Conservation (phyloP, 495 filamentous ascomycete species). For the Aspergillus homomorphus region DNA sequence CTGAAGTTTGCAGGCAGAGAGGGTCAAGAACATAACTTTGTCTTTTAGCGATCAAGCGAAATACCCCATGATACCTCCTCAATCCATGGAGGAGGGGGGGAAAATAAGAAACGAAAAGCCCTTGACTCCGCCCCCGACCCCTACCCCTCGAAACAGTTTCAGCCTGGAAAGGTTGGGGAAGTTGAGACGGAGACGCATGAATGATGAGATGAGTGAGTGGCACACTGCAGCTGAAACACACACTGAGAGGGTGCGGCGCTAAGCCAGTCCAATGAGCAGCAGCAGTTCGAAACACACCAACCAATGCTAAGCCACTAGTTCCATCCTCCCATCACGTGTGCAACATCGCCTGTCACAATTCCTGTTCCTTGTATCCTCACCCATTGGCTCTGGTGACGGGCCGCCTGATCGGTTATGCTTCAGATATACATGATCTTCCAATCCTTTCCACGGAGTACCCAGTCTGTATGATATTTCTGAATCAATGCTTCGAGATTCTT, state of each 20-base stretch:
- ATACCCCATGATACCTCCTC: too few species aligned
- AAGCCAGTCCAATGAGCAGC: slow-evolving; percentile 11
- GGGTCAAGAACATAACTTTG: not conserved
- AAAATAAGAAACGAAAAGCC: not conserved
- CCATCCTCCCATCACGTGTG: slow-evolving; percentile 11
- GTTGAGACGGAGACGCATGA: not conserved
- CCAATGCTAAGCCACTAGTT: slow-evolving; percentile 12
- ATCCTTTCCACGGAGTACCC: too few species aligned
- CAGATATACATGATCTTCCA: not conserved
- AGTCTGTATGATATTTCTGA: too few species aligned
- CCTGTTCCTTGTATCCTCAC: not conserved
- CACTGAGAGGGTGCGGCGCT: slow-evolving; percentile 18
- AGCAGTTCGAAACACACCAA: slow-evolving; percentile 21
- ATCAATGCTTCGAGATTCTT: too few species aligned
- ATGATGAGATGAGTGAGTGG: not conserved
- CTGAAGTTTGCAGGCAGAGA: not conserved
- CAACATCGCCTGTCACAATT: slow-evolving; percentile 2
- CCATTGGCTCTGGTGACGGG: not conserved
- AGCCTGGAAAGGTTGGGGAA: not conserved
- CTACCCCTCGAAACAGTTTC: not conserved
- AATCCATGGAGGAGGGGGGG: not conserved
- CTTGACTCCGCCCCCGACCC: not conserved
- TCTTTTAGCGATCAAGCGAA: not conserved
- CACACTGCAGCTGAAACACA: slow-evolving; percentile 20
- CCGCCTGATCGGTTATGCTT: not conserved